Percentiles rank a stretch among this genome's conserved stretches.
Evolutionary conservation across 495 filamentous ascomycete species (phyloP).

Genomic region (Collariella sp.): DNA sequence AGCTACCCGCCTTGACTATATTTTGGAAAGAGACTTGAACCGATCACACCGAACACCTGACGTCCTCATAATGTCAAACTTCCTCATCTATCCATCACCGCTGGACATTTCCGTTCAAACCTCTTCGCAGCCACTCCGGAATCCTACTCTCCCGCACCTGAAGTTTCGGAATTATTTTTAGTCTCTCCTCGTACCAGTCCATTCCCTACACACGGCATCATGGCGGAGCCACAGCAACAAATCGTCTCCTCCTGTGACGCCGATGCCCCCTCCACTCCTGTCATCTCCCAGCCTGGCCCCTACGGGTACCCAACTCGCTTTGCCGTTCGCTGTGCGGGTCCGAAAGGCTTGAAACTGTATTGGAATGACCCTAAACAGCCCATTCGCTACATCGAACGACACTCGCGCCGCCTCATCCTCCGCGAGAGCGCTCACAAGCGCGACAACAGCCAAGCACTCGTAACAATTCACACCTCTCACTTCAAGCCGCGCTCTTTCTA

Average conservation of each 20-base stretch:
- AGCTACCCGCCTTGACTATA: too few relatives aligned
- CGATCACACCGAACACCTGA: too few relatives aligned
- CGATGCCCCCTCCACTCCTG: not conserved
- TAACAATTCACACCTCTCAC: not conserved
- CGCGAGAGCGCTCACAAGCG: constrained; percentile 7
- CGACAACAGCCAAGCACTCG: not conserved
- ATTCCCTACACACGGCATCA: too few relatives aligned
- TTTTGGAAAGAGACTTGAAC: too few relatives aligned
- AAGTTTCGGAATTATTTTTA: too few relatives aligned
- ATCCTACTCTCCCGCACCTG: too few relatives aligned
- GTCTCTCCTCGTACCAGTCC: too few relatives aligned
- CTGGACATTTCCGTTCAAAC: too few relatives aligned
- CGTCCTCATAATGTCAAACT: too few relatives aligned
- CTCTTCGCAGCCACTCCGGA: too few relatives aligned
- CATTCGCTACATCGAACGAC: constrained; percentile 2
- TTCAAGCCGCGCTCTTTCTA: not conserved
- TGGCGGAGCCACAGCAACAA: not conserved
- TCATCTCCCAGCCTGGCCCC: not conserved
- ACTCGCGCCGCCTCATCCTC: constrained; percentile 1
- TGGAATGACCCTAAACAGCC: not conserved
- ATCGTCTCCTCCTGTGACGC: not conserved
- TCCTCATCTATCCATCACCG: too few relatives aligned
- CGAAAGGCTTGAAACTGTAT: not conserved
- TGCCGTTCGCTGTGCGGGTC: not conserved
- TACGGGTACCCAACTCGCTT: constrained; percentile 10